These are phyloP conservation scores for Alternaria panax DNA, from an alignment of 2,329 filamentous ascomycete genomes.

Conservation along the genomic window DNA sequence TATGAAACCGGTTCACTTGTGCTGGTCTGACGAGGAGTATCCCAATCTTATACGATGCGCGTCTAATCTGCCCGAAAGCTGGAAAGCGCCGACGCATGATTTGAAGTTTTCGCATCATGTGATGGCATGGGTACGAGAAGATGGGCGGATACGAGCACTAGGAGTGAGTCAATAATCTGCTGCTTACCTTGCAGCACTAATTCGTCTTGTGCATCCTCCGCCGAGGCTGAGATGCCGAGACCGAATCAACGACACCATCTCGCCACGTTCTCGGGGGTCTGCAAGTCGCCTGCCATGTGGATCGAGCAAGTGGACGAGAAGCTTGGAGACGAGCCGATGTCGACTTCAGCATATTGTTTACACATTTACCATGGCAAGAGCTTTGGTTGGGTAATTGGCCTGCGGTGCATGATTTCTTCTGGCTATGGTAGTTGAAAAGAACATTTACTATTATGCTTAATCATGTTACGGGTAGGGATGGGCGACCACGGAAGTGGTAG, in stretches of 20 bases:
- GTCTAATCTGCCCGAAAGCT: background rate
- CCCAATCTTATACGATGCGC: background rate
- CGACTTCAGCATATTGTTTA: no score
- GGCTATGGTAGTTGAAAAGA: background rate
- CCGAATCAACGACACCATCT: conserved; percentile 7
- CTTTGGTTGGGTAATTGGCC: conserved; percentile 1
- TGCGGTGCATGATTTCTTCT: background rate
- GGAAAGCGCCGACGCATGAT: background rate
- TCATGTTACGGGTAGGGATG: background rate
- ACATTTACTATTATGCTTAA: background rate
- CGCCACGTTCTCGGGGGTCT: background rate
- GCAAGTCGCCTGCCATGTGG: background rate
- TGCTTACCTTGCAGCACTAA: conserved; percentile 23
- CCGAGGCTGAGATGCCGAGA: conserved; percentile 13
- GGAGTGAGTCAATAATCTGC: conserved; percentile 26
- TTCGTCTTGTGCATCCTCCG: conserved; percentile 1
- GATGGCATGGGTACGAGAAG: conserved; percentile 9
- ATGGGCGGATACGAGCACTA: conserved; percentile 20
- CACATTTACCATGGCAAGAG: background rate
- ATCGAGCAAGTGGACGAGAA: background rate
- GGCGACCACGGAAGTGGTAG: background rate
- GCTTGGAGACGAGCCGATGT: no score
- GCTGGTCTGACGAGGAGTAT: background rate
- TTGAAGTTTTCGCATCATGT: conserved; percentile 1
- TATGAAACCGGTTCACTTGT: background rate